Base-by-base conservation (phyloP, 257 asterid species). In the Mitragyna speciosa region DNA sequence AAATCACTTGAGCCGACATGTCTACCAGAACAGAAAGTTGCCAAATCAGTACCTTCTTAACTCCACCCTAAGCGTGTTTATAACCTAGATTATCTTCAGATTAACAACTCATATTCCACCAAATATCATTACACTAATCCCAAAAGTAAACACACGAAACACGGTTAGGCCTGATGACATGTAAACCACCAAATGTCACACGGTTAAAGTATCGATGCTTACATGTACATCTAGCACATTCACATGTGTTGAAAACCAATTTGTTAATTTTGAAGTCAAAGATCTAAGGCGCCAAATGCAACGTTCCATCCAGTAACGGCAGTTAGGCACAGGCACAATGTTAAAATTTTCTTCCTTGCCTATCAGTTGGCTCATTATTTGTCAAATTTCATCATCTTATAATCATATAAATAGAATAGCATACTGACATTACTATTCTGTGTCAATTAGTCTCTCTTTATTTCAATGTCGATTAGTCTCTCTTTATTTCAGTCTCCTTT, bases 151-250 rank as follows among this genome's bases (percentile, higher is more conserved):
- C 19, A 77, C 78, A 68, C 48, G 15, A 54, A 52, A 82, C 69
- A 28, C 31, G 77, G 89, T 94, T 89, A 89, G 96, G 96, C 90
- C 89, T 86, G 78, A 80, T 91, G 95, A 89, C 97, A 92, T 90
- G 93, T 87, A 87, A 87, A 88, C 88, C 94, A 88, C 90, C 87
- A 61, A 83, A 77, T 70, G 68, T 81, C 82, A 54, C 65, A 73
- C 73, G 78, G 56, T 74, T 59, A 71, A 63, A 39, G 26, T 71
- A 51, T 81, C 72, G 81, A 77, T 47, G 65, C 58, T 7, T 59
- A 85, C 84, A 65, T 84, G 84, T 84, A 80, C 78, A 77, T 36
- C 69, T 79, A 0, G 24, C 80, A 48, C 51, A 43, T 84, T 54
- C 86, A 81, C 97, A 91, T 84, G 89, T 87, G 95, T 86, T 83